These are phyloP conservation scores for Zancudomyces culisetae DNA, from an alignment of 371 early-diverging fungal species.

Conservation along the genomic window DNA sequence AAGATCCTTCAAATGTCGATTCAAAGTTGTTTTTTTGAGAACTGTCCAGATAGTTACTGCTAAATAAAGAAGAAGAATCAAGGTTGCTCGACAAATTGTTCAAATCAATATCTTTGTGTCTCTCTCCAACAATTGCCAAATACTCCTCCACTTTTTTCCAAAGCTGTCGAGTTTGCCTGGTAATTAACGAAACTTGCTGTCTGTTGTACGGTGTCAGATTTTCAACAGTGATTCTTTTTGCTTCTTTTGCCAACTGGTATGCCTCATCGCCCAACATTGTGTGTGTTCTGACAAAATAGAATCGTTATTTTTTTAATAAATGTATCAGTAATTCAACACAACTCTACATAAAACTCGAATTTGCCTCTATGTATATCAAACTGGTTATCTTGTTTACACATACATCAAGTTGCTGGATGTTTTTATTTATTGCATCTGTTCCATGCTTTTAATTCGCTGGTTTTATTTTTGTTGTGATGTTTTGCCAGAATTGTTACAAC, in stretches of 20 bases:
- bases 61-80: slow-evolving; percentile 1
- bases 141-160: slow-evolving; percentile 25
- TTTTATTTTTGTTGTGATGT: no score
- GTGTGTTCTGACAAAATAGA: no score
- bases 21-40: slow-evolving; percentile 12
- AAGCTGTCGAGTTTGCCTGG: slow-evolving; percentile 51
- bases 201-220: slow-evolving; percentile 61
- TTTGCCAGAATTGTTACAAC: no score
- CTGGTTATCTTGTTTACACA: no score
- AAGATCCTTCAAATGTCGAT: slow-evolving; percentile 20
- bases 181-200: slow-evolving; percentile 56
- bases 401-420: no score
- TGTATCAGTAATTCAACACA: no score
- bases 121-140: slow-evolving; percentile 7
- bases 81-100: slow-evolving; percentile 9
- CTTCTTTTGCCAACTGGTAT: slow-evolving; percentile 59
- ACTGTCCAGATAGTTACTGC: slow-evolving; percentile 1
- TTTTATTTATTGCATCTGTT: no score
- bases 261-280: slow-evolving; percentile 54
- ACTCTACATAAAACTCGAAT: no score
- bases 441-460: no score
- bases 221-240: slow-evolving; percentile 50
- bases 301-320: no score
- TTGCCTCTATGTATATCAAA: no score
- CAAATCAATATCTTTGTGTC: background rate